Evolutionary conservation across 805 yeast genomes (phyloP), one percentile per base, ranked within the genome.

Genomic region (Myxozyma monticola): DNA sequence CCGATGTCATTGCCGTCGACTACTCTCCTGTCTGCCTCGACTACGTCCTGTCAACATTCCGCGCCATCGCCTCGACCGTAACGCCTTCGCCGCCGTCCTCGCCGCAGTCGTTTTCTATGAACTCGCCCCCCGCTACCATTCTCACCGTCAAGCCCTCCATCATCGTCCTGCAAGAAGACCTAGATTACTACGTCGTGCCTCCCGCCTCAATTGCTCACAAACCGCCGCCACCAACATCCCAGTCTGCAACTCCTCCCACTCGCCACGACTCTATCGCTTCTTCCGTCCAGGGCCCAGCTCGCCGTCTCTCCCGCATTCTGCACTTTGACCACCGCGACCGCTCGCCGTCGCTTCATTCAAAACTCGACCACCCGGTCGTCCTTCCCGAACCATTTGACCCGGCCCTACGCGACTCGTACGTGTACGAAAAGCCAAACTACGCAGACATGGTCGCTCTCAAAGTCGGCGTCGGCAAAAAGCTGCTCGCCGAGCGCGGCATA

Each of bases 161-260:
- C 37, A 88, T 93, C 48, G 96, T 91, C 3, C 74, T 93, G 47
- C 76, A 97, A 56, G 99, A 93, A 67, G 99, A 93, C 68, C 75
- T 93, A 59, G 99, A 93, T 65, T 93, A 80, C 69, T 93, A 90
- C 68, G 87, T 95, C 56, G 83, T 93, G 15, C 95, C 96, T 2
- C 90, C 88, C 37, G 18, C 54, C 71, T 35, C 68, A 50, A 76
- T 1, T 81, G 33, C 42, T 18, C 51, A 45, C 34, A 45, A 39
- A 20, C 33, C 28, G 18, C 36, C 37, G 5, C 8, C 31, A 29
- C 24, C n/a, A 18, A 35, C 39, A 24, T n/a, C 48, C 4, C 20
- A 41, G 3, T 26, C 48, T 8, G 14, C 26, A 5, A 10, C 42
- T 9, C 18, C 49, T 12, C 17, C 40, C 17, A 10, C 45, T 12